phyloP scores from a whole-genome alignment of 1,139 yeast species.

The Blastobotrys capitulatus region DNA sequence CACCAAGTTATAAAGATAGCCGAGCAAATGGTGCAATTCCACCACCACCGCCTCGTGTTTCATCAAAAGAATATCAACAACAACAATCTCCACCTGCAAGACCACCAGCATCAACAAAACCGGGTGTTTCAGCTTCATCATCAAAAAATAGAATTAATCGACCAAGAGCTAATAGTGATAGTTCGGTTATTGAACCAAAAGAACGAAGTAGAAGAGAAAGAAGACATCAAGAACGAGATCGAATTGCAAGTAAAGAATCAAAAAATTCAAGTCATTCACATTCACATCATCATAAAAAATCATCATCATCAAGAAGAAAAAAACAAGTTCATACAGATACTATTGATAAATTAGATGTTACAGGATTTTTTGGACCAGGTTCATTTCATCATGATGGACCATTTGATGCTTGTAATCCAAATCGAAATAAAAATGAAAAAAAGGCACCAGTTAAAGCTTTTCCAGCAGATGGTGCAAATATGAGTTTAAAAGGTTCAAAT shows the following conservation, averaged over 20 bases:
- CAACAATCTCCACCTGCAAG: slow-evolving; percentile 5
- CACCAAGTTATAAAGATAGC: slow-evolving; percentile 12
- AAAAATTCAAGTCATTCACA: slow-evolving; percentile 3
- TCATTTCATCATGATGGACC: slow-evolving; percentile 99
- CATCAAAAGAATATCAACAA: background rate
- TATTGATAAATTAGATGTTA: slow-evolving; percentile 90
- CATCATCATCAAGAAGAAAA: slow-evolving; percentile 19
- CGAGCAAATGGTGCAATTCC: background rate
- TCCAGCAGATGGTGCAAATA: slow-evolving; percentile 93
- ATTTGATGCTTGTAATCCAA: slow-evolving; percentile 97
- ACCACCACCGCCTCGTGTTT: slow-evolving; percentile 8
- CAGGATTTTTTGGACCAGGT: slow-evolving; percentile 89
- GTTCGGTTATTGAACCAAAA: slow-evolving; percentile 24
- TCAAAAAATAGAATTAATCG: background rate
- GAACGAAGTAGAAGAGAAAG: slow-evolving; percentile 20
- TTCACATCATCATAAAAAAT: background rate
- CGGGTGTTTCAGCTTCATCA: slow-evolving; percentile 8
- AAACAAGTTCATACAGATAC: slow-evolving; percentile 57
- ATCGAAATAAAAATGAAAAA: slow-evolving; percentile 68
- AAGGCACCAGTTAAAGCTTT: slow-evolving; percentile 94
- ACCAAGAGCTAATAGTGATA: slow-evolving; percentile 26
- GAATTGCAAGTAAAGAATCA: slow-evolving; percentile 10
- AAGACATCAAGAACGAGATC: slow-evolving; percentile 13
- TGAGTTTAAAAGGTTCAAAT: slow-evolving; percentile 60
- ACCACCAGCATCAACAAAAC: slow-evolving; percentile 20